A percentile compares a stretch with the other conserved stretches of the same genome.
phyloP scores from a whole-genome alignment of 2,329 filamentous ascomycete species.

The Neofusicoccum kwambonambiense region DNA sequence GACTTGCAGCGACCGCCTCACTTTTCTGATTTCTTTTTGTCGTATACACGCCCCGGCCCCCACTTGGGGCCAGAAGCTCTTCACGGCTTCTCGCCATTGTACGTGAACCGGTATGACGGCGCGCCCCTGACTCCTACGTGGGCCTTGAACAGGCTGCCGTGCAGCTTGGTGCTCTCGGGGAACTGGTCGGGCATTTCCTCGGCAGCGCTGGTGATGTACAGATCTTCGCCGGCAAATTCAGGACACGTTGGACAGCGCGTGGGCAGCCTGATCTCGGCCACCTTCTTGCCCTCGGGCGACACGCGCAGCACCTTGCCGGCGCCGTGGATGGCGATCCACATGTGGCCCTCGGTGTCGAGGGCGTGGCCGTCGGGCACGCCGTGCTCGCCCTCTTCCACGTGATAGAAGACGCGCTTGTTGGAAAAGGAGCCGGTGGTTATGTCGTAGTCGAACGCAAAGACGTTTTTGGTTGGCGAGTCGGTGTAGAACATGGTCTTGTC shows the following conservation, averaged over 20 bases:
- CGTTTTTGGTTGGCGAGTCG: slow-evolving; percentile 68
- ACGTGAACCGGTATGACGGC: slow-evolving; percentile 34
- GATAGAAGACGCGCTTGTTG: slow-evolving; percentile 71
- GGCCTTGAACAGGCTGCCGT: slow-evolving; percentile 72
- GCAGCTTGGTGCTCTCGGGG: slow-evolving; percentile 60
- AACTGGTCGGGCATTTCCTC: slow-evolving; percentile 64
- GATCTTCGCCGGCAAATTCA: slow-evolving; percentile 69
- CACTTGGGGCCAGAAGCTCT: not conserved
- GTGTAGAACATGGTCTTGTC: slow-evolving; percentile 78
- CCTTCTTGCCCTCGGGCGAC: slow-evolving; percentile 64
- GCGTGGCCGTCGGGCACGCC: slow-evolving; percentile 77
- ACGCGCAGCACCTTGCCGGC: slow-evolving; percentile 74
- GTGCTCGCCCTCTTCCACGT: slow-evolving; percentile 51
- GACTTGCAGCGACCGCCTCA: slow-evolving; percentile 7
- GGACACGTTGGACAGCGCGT: slow-evolving; percentile 80
- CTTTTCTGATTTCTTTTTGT: not conserved
- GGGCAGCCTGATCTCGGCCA: slow-evolving; percentile 73
- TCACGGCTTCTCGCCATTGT: slow-evolving; percentile 18
- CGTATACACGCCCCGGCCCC: slow-evolving; percentile 1
- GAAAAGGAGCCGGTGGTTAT: slow-evolving; percentile 61
- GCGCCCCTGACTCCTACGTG: slow-evolving; percentile 69
- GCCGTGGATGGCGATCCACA: slow-evolving; percentile 88
- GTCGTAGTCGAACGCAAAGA: slow-evolving; percentile 75
- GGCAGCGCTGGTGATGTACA: slow-evolving; percentile 79
- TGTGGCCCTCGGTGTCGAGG: slow-evolving; percentile 77